phyloP scores from a whole-genome alignment of 1,284 basidiomycete genomes.

The Moesziomyces sp. region DNA sequence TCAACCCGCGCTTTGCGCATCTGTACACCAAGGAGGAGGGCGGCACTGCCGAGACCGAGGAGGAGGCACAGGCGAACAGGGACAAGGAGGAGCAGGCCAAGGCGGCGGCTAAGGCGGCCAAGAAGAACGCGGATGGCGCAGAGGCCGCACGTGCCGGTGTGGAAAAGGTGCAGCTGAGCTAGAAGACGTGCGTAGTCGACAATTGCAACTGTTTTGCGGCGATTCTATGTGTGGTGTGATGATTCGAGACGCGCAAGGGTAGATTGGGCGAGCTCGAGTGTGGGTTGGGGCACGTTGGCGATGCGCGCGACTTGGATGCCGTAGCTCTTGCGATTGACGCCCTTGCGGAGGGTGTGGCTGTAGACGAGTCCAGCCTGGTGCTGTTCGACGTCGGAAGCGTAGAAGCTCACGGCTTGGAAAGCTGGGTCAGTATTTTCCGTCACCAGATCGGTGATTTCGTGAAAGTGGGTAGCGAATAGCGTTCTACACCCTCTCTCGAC shows the following conservation, averaged over 20 bases:
- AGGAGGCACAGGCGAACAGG: slow-evolving; percentile 47
- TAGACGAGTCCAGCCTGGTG: slow-evolving; percentile 79
- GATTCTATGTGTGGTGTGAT: not conserved
- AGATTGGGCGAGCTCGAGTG: slow-evolving; percentile 73
- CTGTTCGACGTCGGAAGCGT: slow-evolving; percentile 85
- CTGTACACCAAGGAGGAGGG: slow-evolving; percentile 53
- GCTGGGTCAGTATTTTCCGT: not conserved
- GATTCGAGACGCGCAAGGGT: slow-evolving; percentile 41
- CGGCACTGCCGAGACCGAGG: slow-evolving; percentile 53
- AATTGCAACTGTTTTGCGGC: too few species aligned
- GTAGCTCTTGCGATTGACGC: slow-evolving; percentile 90
- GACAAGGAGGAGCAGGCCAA: slow-evolving; percentile 33
- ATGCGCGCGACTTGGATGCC: slow-evolving; percentile 89
- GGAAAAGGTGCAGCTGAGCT: not conserved
- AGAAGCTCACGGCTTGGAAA: slow-evolving; percentile 75
- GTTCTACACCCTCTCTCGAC: slow-evolving; percentile 81
- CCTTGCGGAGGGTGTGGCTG: slow-evolving; percentile 81
- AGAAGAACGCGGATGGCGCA: slow-evolving; percentile 4
- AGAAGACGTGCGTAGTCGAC: too few species aligned
- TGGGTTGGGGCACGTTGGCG: slow-evolving; percentile 81
- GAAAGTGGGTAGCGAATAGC: slow-evolving; percentile 96
- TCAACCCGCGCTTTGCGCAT: slow-evolving; percentile 56
- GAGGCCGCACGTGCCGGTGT: not conserved
- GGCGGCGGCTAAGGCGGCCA: slow-evolving; percentile 14
- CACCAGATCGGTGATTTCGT: slow-evolving; percentile 85